Base-by-base conservation (phyloP, 78 protist species). In the Guillardia theta region DNA sequence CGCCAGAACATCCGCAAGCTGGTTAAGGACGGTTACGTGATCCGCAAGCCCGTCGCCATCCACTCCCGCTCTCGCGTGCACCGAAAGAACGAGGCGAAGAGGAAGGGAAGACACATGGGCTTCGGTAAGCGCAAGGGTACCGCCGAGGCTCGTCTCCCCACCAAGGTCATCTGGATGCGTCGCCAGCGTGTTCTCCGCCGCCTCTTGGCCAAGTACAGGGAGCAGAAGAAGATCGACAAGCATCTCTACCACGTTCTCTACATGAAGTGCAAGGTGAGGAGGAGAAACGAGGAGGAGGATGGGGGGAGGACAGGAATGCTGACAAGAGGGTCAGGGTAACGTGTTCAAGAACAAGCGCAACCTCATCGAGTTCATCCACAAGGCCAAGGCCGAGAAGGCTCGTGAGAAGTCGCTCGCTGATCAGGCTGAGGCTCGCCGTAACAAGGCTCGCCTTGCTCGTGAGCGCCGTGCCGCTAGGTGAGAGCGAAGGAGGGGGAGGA, bases 271-370 rank as follows among this genome's bases (percentile, higher is more conserved):
- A 99, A 99, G 98, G 62, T 53, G 33, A 12, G 62, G 33, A 53
- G 33, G 33, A 53, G 12, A 53, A 53, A 12, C 18, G 62, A 53
- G 18, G 62, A 53, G 62, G 12, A 53, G 12, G 33, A 18, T 21
- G 62, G 62, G 62, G 33, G 18, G 33, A 53, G 18, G 62, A 53
- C 33, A 21, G 62, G 18, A 21, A 53, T 12, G 18, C 33, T 53
- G 62, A 21, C 33, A 12, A 18, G 62, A 53, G 12, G 33, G 12
- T 12, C 62, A 53, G 62, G 99, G 99, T 96, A 99, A 99, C 98
- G 98, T 93, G 70, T 99, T 99, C 99, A 98, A 98, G 98, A 99
- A 98, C 99, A 98, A 98, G 98, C 97, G 99, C 48, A 98, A 97
- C 43, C 96, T 99, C 47, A 96, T 99, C 95, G 99, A 98, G 97